phyloP scores from a whole-genome alignment of 345 rosid species.

The Jatropha curcas region DNA sequence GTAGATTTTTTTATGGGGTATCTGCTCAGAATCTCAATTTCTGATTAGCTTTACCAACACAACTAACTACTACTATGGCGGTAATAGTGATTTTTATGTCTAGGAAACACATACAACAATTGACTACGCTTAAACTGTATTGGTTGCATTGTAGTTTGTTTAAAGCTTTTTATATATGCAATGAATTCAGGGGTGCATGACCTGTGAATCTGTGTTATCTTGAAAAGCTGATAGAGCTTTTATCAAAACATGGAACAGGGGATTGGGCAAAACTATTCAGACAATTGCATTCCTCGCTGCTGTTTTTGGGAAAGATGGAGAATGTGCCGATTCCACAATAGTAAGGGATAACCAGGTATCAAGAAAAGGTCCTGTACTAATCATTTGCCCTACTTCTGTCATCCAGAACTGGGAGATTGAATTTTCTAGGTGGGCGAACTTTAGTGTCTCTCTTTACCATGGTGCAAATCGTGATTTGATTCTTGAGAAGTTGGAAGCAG shows the following conservation, averaged over 20 bases:
- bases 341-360: slow-evolving; percentile 28
- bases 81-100: background rate
- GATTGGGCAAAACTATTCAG: slow-evolving; percentile 95
- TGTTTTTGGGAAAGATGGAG: slow-evolving; percentile 72
- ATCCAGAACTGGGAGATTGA: slow-evolving; percentile 92
- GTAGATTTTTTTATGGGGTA: background rate
- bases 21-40: background rate
- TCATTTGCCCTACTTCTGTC: slow-evolving; percentile 86
- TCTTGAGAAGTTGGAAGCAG: slow-evolving; percentile 68
- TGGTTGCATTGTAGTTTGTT: background rate
- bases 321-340: slow-evolving; percentile 31
- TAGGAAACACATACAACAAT: background rate
- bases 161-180: background rate
- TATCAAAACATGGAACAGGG: slow-evolving; percentile 45
- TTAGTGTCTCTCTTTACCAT: slow-evolving; percentile 69
- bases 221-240: background rate
- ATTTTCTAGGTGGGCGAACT: slow-evolving; percentile 82
- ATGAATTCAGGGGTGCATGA: background rate
- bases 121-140: background rate
- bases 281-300: slow-evolving; percentile 92
- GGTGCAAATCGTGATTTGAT: slow-evolving; percentile 76
- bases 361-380: slow-evolving; percentile 57
- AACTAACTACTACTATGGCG: background rate
- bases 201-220: background rate
- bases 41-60: background rate